Conservation (phyloP, 257 asterid genomes). For the Buddleja alternifolia region DNA sequence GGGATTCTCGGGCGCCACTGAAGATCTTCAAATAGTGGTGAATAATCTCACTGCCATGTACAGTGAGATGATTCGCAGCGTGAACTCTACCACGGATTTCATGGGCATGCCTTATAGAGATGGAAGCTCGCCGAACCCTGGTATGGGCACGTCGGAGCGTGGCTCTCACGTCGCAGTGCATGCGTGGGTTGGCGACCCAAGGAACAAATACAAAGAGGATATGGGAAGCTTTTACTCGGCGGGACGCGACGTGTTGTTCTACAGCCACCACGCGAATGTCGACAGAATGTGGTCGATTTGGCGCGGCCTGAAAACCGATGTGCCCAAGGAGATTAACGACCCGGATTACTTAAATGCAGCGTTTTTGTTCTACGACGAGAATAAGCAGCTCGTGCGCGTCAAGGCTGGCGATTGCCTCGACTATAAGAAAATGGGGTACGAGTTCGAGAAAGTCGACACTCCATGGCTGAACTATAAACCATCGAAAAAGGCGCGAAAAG, state of each 20-base stretch:
- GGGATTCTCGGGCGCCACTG: slow-evolving; percentile 25
- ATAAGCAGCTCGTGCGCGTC: slow-evolving; percentile 44
- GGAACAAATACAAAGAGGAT: slow-evolving; percentile 39
- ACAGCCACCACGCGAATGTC: slow-evolving; percentile 62
- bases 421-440: slow-evolving; percentile 42
- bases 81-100: slow-evolving; percentile 40
- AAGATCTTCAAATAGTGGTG: slow-evolving; percentile 27
- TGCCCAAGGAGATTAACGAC: slow-evolving; percentile 37
- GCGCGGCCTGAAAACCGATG: slow-evolving; percentile 33
- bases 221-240: slow-evolving; percentile 76
- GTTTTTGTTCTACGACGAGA: slow-evolving; percentile 62
- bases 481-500: slow-evolving; percentile 17
- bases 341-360: slow-evolving; percentile 44
- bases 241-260: slow-evolving; percentile 58
- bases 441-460: slow-evolving; percentile 31
- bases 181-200: slow-evolving; percentile 47
- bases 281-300: slow-evolving; percentile 76
- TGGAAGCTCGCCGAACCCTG: slow-evolving; percentile 38
- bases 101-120: slow-evolving; percentile 44
- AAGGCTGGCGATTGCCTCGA: slow-evolving; percentile 40
- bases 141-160: slow-evolving; percentile 52
- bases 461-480: slow-evolving; percentile 58
- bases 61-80: slow-evolving; percentile 46
- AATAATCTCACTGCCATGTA: slow-evolving; percentile 44
- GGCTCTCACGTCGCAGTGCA: slow-evolving; percentile 53